phyloP scores from a whole-genome alignment of 129 eudicot species.

The Artemisia annua region DNA sequence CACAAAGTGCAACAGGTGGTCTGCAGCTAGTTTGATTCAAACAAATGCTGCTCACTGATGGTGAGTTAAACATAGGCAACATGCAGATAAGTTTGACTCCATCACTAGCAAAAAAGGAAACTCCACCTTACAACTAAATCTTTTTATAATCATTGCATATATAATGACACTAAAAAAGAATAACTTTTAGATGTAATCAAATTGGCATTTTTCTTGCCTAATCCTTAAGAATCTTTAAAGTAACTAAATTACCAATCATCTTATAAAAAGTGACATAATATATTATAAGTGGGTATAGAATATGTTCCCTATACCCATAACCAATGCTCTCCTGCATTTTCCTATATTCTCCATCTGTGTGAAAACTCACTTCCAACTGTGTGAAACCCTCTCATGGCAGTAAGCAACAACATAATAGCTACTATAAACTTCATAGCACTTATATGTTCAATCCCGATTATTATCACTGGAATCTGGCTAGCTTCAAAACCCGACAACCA shows the following conservation, averaged over 20 bases:
- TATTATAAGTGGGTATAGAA: conserved; percentile 29
- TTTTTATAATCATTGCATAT: conserved; percentile 26
- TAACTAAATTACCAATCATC: conserved; percentile 17
- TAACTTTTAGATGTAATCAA: not conserved
- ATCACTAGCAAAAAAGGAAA: conserved; percentile 13
- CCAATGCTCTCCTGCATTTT: conserved; percentile 20
- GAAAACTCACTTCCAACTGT: conserved; percentile 19
- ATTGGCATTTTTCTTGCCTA: conserved; percentile 22
- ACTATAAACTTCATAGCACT: conserved; percentile 75
- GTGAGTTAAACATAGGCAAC: not conserved
- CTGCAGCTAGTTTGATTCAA: not conserved
- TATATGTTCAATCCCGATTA: conserved; percentile 83
- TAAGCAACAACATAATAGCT: conserved; percentile 92
- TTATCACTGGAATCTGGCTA: conserved; percentile 86
- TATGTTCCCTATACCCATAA: conserved; percentile 35
- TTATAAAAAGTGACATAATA: conserved; percentile 20
- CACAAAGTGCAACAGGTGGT: conserved; percentile 1
- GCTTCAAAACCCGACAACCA: conserved; percentile 86
- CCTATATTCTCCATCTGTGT: conserved; percentile 22
- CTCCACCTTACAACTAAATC: conserved; percentile 28
- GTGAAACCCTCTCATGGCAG: conserved; percentile 52
- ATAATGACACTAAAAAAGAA: conserved; percentile 32
- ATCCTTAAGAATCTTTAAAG: conserved; percentile 31
- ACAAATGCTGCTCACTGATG: no score
- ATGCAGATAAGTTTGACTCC: conserved; percentile 12